Evolutionary conservation across 2,329 filamentous ascomycete genomes (phyloP).

Genomic region (Chalaropsis thielavioides): DNA sequence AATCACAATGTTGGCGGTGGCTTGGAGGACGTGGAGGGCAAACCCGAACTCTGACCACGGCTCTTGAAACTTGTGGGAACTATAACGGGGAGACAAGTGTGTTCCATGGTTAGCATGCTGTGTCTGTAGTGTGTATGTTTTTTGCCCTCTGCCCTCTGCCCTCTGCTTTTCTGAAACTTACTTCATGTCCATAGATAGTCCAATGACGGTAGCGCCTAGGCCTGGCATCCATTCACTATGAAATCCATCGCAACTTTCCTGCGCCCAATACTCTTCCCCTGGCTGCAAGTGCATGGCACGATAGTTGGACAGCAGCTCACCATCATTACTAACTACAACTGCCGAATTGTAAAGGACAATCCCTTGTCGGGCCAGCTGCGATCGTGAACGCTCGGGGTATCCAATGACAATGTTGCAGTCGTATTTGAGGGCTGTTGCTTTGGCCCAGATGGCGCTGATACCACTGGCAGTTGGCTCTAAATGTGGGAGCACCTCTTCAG

Average conservation of each 20-base stretch:
- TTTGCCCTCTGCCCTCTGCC: neutral
- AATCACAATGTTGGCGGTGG: constrained; percentile 46
- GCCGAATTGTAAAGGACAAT: constrained; percentile 32
- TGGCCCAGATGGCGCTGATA: constrained; percentile 50
- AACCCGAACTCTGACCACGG: constrained; percentile 20
- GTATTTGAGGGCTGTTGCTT: constrained; percentile 42
- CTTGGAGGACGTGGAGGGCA: constrained; percentile 42
- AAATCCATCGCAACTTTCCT: constrained; percentile 38
- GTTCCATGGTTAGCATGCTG: neutral
- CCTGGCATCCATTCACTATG: constrained; percentile 29
- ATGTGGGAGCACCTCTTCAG: constrained; percentile 45
- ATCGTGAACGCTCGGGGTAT: constrained; percentile 42
- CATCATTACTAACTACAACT: constrained; percentile 34
- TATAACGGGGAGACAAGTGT: neutral
- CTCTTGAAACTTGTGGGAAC: constrained; percentile 17
- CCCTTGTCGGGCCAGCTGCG: neutral
- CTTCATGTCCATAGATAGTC: constrained; percentile 45
- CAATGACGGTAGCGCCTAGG: constrained; percentile 35
- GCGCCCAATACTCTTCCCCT: constrained; percentile 47
- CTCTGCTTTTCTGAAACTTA: constrained; percentile 22
- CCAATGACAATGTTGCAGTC: constrained; percentile 49
- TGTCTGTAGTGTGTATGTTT: neutral
- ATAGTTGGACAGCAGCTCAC: constrained; percentile 38
- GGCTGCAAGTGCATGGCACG: constrained; percentile 41
- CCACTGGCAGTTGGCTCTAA: constrained; percentile 48